phyloP scores from a whole-genome alignment of 306 rosid species.

The Biancaea sappan region DNA sequence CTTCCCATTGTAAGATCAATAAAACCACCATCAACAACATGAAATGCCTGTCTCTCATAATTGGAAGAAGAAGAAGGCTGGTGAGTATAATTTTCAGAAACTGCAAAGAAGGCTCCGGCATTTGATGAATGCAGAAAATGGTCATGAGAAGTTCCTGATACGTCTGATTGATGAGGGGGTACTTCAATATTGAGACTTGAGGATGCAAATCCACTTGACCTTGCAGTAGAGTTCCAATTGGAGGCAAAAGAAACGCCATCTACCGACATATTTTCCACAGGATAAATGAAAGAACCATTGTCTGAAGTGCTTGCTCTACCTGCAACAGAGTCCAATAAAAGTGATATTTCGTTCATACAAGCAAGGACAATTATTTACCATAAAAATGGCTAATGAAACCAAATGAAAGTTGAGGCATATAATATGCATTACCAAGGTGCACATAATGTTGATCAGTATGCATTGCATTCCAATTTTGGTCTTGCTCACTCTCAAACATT shows the following conservation, averaged over 20 bases:
- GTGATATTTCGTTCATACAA: constrained; percentile 18
- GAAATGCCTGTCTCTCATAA: constrained; percentile 68
- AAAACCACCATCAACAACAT: constrained; percentile 64
- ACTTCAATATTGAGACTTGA: constrained; percentile 54
- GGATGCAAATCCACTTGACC: constrained; percentile 67
- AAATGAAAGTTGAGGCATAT: constrained; percentile 21
- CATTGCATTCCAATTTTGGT: constrained; percentile 76
- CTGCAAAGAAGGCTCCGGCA: constrained; percentile 56
- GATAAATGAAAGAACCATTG: constrained; percentile 62
- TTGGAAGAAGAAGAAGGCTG: constrained; percentile 67
- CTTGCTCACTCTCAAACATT: constrained; percentile 68
- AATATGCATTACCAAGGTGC: constrained; percentile 60
- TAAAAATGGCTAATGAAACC: constrained; percentile 1
- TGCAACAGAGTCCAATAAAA: constrained; percentile 42
- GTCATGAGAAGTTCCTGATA: constrained; percentile 66
- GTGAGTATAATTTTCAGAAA: constrained; percentile 53
- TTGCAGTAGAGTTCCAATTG: constrained; percentile 59
- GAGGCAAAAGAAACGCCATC: constrained; percentile 65
- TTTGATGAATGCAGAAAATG: constrained; percentile 61
- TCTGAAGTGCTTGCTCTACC: constrained; percentile 61
- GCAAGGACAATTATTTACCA: constrained; percentile 22
- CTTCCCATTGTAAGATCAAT: constrained; percentile 73
- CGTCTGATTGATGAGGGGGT: constrained; percentile 66
- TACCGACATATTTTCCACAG: constrained; percentile 57
- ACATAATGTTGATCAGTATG: constrained; percentile 70